These are phyloP conservation scores for Acacia melanoxylon DNA, from an alignment of 306 rosid genomes.

Conservation along the genomic window DNA sequence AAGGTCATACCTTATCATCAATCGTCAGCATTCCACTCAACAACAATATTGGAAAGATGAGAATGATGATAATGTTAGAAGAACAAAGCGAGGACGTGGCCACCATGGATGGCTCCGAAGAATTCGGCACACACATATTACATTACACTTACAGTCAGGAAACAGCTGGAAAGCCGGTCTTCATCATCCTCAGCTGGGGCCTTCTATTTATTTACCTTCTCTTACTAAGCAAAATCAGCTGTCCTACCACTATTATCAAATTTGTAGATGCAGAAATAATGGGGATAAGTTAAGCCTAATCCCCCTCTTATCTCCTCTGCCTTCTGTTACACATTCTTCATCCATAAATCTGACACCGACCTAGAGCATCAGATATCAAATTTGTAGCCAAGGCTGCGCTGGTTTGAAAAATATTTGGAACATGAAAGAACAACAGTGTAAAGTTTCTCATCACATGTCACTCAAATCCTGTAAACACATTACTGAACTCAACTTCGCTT, in stretches of 20 bases:
- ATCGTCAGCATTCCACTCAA: not conserved
- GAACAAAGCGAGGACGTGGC: not conserved
- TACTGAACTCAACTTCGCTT: not conserved
- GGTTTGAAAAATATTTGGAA: not conserved
- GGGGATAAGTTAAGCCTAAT: not conserved
- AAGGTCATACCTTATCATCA: too few species aligned
- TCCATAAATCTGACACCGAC: too few species aligned
- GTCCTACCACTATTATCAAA: not conserved
- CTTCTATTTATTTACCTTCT: not conserved
- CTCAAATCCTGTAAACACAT: not conserved
- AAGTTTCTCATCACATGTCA: not conserved
- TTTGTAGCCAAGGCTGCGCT: not conserved
- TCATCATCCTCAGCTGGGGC: not conserved
- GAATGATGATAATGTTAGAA: not conserved
- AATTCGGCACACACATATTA: not conserved
- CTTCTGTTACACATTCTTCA: not conserved
- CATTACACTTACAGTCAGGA: not conserved
- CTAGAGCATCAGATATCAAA: not conserved
- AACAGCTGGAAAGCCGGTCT: conserved; percentile 42
- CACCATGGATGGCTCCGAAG: not conserved
- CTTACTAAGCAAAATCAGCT: not conserved
- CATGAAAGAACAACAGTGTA: not conserved
- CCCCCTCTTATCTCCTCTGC: not conserved
- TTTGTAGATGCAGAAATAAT: not conserved
- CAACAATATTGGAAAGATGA: not conserved